Evolutionary conservation across 2,329 filamentous ascomycete species (phyloP).

Genomic region (Sclerotinia subarctica): DNA sequence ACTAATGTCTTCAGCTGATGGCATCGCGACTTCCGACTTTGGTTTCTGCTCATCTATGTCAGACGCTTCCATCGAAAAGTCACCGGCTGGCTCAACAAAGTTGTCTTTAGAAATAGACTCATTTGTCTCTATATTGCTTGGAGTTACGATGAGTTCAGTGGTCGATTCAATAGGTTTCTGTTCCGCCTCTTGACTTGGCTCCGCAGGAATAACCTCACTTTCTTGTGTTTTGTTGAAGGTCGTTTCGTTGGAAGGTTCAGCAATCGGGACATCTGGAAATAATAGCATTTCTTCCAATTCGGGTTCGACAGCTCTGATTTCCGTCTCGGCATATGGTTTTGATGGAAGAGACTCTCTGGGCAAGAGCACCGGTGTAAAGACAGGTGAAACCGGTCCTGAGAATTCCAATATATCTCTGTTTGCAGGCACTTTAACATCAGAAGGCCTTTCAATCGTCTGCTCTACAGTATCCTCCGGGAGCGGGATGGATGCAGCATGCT

Average conservation of each 20-base stretch:
- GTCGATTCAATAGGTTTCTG: neutral
- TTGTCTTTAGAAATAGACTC: neutral
- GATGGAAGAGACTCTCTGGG: neutral
- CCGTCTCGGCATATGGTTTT: neutral
- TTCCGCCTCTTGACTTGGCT: constrained; percentile 12
- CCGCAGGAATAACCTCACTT: neutral
- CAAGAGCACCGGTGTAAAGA: constrained; percentile 5
- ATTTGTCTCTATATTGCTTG: neutral
- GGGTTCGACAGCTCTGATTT: neutral
- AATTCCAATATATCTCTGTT: neutral
- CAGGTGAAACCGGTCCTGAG: neutral
- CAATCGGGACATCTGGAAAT: neutral
- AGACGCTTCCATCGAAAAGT: constrained; percentile 26
- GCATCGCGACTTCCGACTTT: constrained; percentile 24
- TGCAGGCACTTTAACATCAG: neutral
- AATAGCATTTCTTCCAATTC: neutral
- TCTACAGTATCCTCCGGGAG: neutral
- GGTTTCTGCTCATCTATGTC: constrained; percentile 32
- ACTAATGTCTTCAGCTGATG: neutral
- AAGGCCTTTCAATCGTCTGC: neutral
- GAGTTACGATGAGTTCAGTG: neutral
- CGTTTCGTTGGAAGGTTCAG: neutral
- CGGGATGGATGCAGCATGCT: constrained; percentile 3
- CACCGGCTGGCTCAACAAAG: neutral
- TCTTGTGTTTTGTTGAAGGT: neutral